A percentile compares a stretch with the other conserved stretches of the same genome.
phyloP scores from a whole-genome alignment of 2,329 filamentous ascomycete genomes.

The Phaeoacremonium minimum region DNA sequence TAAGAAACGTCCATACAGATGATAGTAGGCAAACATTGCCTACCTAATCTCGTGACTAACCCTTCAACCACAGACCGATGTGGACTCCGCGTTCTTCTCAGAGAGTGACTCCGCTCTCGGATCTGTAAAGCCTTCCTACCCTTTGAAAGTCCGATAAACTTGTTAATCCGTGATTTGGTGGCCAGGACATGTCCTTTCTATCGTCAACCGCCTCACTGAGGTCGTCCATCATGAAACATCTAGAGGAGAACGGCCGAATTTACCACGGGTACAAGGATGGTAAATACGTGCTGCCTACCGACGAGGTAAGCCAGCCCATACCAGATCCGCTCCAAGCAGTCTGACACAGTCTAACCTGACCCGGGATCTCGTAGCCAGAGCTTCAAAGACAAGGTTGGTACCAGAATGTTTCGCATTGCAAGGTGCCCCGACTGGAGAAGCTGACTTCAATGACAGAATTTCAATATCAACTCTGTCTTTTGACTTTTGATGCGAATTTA shows the following conservation, averaged over 20 bases:
- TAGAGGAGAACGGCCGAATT: constrained; percentile 29
- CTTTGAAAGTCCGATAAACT: constrained; percentile 13
- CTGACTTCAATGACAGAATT: constrained; percentile 16
- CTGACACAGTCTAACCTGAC: constrained; percentile 1
- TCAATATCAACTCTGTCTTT: constrained; percentile 30
- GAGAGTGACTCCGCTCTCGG: constrained; percentile 21
- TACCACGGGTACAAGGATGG: constrained; percentile 33
- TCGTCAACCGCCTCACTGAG: constrained; percentile 25
- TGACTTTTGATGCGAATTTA: constrained; percentile 37
- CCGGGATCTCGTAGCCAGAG: constrained; percentile 24
- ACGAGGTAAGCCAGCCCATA: constrained; percentile 19
- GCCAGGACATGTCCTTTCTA: constrained; percentile 20
- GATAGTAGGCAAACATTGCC: too few species aligned
- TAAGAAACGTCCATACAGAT: too few species aligned
- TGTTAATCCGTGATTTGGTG: not conserved
- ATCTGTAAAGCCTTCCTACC: too few species aligned
- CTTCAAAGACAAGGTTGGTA: constrained; percentile 24
- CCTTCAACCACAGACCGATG: too few species aligned
- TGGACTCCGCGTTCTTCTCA: constrained; percentile 7
- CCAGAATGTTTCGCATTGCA: too few species aligned
- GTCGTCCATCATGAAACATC: constrained; percentile 20
- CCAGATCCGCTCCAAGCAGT: not conserved
- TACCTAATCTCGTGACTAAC: too few species aligned
- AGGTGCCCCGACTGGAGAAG: not conserved
- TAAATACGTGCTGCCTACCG: constrained; percentile 31